A percentile compares a stretch with the other conserved stretches of the same genome.
Evolutionary conservation across 1,284 basidiomycete species (phyloP).

Genomic region (Ceratobasidium sp.): DNA sequence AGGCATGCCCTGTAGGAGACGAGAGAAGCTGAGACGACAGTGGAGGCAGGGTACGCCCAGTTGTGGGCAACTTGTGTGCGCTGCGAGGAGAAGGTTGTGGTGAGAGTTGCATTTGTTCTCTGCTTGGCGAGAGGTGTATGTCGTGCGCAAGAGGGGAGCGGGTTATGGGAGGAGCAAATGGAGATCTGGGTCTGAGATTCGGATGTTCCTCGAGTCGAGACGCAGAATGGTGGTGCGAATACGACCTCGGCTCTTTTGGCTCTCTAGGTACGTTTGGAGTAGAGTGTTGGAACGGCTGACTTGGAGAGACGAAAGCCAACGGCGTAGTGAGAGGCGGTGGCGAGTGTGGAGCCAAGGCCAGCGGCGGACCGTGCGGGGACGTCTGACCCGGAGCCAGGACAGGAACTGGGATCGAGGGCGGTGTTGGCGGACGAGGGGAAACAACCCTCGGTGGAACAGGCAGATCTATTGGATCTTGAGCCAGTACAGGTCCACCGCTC

Average conservation of each 20-base stretch:
- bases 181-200: neutral
- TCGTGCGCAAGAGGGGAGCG: neutral
- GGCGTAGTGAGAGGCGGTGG: neutral
- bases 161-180: conserved; percentile 6
- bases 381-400: neutral
- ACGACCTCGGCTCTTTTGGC: conserved; percentile 7
- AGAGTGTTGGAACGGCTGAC: conserved; percentile 15
- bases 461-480: neutral
- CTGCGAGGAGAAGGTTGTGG: conserved; percentile 1
- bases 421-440: neutral
- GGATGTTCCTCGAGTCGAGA: conserved; percentile 4
- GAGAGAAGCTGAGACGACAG: conserved; percentile 15
- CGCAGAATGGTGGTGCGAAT: neutral
- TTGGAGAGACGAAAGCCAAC: neutral
- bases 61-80: neutral
- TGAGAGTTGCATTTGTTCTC: neutral
- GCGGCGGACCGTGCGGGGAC: neutral
- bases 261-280: neutral
- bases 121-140: neutral
- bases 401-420: neutral
- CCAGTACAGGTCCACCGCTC: neutral
- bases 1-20: neutral
- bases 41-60: neutral
- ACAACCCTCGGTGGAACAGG: neutral
- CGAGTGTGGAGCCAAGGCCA: conserved; percentile 5